Evolutionary conservation across 495 filamentous ascomycete species (phyloP).

Genomic region (Penicillium antarcticum): DNA sequence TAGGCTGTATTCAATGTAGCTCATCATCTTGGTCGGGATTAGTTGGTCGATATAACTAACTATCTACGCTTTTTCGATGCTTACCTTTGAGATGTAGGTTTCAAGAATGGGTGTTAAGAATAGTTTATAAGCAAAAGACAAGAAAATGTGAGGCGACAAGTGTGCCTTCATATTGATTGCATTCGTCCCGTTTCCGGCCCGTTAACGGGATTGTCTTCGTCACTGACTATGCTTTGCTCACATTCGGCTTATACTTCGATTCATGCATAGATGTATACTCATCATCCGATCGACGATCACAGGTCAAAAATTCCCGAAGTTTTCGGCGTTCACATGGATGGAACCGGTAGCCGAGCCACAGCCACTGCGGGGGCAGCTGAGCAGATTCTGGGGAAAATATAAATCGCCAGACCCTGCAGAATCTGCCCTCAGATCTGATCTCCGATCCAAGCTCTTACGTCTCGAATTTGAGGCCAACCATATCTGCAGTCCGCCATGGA

Average conservation of each 20-base stretch:
- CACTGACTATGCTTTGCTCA: too few relatives aligned
- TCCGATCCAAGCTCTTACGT: neutral
- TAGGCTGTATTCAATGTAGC: slow-evolving; percentile 36
- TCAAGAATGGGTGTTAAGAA: too few relatives aligned
- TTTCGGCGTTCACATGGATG: slow-evolving; percentile 15
- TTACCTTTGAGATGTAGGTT: too few relatives aligned
- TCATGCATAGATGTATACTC: neutral
- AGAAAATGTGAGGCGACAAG: too few relatives aligned
- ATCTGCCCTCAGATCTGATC: neutral
- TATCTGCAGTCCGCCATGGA: neutral
- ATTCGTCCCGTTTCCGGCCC: neutral
- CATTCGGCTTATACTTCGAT: too few relatives aligned
- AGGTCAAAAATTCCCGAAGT: neutral
- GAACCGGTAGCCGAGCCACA: slow-evolving; percentile 11
- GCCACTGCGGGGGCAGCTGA: slow-evolving; percentile 8
- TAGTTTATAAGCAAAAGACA: too few relatives aligned
- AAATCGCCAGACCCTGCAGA: neutral
- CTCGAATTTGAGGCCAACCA: neutral
- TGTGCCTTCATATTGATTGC: neutral
- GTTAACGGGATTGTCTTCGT: neutral
- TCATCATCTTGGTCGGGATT: slow-evolving; percentile 8
- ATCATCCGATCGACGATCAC: neutral
- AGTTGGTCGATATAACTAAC: neutral
- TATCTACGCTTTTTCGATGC: too few relatives aligned
- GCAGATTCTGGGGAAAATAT: slow-evolving; percentile 7